These are phyloP conservation scores for Coniochaeta ligniaria DNA, from an alignment of 2,329 filamentous ascomycete genomes.

Conservation along the genomic window DNA sequence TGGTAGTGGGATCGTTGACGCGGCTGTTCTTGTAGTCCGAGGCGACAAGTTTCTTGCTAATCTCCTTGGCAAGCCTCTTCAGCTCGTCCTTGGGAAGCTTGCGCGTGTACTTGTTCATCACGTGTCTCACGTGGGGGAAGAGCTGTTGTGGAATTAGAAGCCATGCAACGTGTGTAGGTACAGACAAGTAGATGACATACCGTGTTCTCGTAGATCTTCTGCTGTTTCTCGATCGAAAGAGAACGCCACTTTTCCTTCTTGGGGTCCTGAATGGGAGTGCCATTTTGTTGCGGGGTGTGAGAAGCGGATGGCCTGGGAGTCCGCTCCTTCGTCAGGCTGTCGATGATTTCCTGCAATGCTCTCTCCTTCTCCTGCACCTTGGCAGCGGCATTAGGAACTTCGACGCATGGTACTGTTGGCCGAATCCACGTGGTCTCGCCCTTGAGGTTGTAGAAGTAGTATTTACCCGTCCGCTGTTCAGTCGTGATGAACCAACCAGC, in stretches of 20 bases:
- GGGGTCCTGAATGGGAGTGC: slow-evolving; percentile 46
- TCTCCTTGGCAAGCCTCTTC: slow-evolving; percentile 56
- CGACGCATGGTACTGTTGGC: slow-evolving; percentile 62
- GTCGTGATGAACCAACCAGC: slow-evolving; percentile 79
- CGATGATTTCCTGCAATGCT: slow-evolving; percentile 75
- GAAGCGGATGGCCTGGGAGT: slow-evolving; percentile 47
- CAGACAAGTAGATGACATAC: slow-evolving; percentile 43
- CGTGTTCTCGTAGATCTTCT: slow-evolving; percentile 91
- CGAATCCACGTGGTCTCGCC: slow-evolving; percentile 77
- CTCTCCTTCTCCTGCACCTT: slow-evolving; percentile 59
- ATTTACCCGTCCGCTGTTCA: slow-evolving; percentile 56
- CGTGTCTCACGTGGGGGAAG: slow-evolving; percentile 75
- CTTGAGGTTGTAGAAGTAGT: slow-evolving; percentile 78
- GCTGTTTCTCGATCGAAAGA: slow-evolving; percentile 74
- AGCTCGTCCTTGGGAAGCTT: slow-evolving; percentile 76
- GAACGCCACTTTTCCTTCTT: slow-evolving; percentile 67
- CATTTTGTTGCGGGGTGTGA: slow-evolving; percentile 57
- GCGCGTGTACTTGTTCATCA: slow-evolving; percentile 79
- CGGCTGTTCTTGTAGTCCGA: slow-evolving; percentile 87
- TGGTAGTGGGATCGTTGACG: slow-evolving; percentile 70
- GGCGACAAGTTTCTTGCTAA: slow-evolving; percentile 81
- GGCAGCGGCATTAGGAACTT: slow-evolving; percentile 59
- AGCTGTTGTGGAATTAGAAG: slow-evolving; percentile 43
- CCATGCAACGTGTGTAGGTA: too few species aligned
- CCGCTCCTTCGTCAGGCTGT: slow-evolving; percentile 69